Evolutionary conservation across 768 basidiomycete genomes (phyloP), one percentile per base, ranked within the genome.

Genomic region (Auricularia cornea): DNA sequence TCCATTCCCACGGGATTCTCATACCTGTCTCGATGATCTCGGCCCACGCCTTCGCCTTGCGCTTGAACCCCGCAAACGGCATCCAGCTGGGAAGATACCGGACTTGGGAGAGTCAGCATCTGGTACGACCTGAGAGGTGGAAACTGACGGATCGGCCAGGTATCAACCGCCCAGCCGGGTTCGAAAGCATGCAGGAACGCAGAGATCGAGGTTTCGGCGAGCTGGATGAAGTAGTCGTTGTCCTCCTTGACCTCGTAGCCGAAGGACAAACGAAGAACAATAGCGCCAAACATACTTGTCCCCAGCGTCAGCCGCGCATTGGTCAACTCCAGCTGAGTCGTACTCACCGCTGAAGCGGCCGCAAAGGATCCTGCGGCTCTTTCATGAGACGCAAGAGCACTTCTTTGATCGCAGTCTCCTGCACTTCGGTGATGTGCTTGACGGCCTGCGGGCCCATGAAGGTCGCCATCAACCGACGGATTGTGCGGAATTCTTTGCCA

Each of bases 51-150:
- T 32, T 41, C 11, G 69, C 70, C 3, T 28, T 51, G 52, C 52
- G 28, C 59, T 70, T 66, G 64, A 68, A 71, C 26, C 66, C 63
- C 2, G 69, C 63, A 6, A 69, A 69, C 12, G 71, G 71, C 32
- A 71, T 52, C 71, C 71, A 70, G 20, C 60, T 35, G 12, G 71
- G 71, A 8, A 72, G 32, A 61, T 68, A 63, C 10, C 59, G 62
- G 26, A 72, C 71, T 70, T 38, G 32, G 41, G 1, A 52, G 20
- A 28, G 18, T 18, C 8, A 38, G 35, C 35, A 38, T 38, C 16
- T 8, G 10, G 35, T 38, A 1, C 35, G n/a, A n/a, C 35, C 35
- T 10, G 35, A 8, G 35, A 38, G 35, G 16, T 38, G 16, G 10
- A 38, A 38, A 38, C 35, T 26, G 26, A 60, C 29, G 14, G 16